Evolutionary conservation across 2,329 filamentous ascomycete genomes (phyloP).

Genomic region (Pestalotiopsis sp.): DNA sequence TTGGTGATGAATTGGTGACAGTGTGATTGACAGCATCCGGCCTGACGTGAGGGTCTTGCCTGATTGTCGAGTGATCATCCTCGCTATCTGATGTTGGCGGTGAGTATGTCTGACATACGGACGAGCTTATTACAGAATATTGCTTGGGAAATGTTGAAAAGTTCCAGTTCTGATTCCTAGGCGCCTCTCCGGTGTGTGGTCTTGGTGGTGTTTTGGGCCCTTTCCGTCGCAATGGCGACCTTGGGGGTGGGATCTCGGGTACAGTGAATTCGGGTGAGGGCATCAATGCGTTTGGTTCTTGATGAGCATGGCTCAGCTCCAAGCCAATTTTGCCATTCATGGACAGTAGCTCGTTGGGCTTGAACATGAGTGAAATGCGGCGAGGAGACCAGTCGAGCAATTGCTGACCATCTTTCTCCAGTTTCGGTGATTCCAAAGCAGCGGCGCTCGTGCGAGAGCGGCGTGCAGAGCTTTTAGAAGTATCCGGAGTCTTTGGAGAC

Average conservation of each 20-base stretch:
- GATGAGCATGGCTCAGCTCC: conserved; percentile 11
- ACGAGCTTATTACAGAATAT: conserved; percentile 12
- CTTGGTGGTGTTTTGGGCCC: not conserved
- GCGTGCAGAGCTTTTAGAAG: not conserved
- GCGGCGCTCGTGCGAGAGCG: conserved; percentile 6
- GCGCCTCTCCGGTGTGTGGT: not conserved
- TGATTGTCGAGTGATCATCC: conserved; percentile 17
- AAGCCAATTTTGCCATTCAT: conserved; percentile 17
- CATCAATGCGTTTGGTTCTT: conserved; percentile 19
- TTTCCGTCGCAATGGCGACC: conserved; percentile 4
- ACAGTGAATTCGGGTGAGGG: conserved; percentile 24
- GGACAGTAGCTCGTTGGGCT: conserved; percentile 25
- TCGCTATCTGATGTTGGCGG: conserved; percentile 23
- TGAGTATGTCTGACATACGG: conserved; percentile 18
- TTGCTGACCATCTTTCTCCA: conserved; percentile 15
- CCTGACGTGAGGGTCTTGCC: conserved; percentile 20
- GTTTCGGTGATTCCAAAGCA: not conserved
- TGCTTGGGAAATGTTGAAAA: conserved; percentile 19
- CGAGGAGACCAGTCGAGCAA: conserved; percentile 31
- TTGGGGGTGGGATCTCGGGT: conserved; percentile 16
- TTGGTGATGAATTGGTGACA: not conserved
- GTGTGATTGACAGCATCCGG: not conserved
- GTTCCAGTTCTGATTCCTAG: conserved; percentile 14
- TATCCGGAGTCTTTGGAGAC: conserved; percentile 10
- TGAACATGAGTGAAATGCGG: conserved; percentile 31